Evolutionary conservation across 805 yeast genomes (phyloP), one percentile per base, ranked within the genome.

Genomic region (Candida railenensis): DNA sequence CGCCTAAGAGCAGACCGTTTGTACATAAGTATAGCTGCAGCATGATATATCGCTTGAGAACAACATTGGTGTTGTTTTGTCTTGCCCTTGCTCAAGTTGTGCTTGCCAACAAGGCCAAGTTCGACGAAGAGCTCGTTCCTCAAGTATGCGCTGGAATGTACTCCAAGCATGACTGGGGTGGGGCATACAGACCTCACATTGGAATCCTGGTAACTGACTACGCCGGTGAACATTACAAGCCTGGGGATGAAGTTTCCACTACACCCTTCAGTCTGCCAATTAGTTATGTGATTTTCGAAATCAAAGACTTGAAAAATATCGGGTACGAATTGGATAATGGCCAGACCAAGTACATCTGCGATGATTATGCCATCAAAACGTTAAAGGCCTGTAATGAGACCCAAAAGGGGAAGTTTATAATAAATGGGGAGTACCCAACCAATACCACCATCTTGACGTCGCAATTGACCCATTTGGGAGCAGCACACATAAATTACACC

Each of bases 81-180:
- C 30, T 22, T 20, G 4, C 16, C 11, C 15, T 39, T 7, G 39
- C 14, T 20, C 39, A 9, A 14, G 19, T 11, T 3, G 42, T 25
- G 20, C 14, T 14, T 15, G 43, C 43, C 43, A 40, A 40, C 43
- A 16, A 14, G 15, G 43, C 43, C 37, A 28, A 22, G 34, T 40
- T 40, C 21, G 25, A 32, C 34, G 5, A 18, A 16, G 36, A 40
- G 37, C 11, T n/a, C 30, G 21, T 5, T 12, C 34, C 42, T 5
- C 22, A 25, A 14, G 80, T 81, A 21, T 92, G 99, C 63, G 77
- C 90, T 3, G 99, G 99, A 32, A 85, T 92, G 83, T 92, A 92
- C 67, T 79, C 91, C 46, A 83, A 83, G 55, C 73, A 80, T 40
- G 96, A 91, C 59, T 88, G 96, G 91, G 86, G 89, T 42, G 99